phyloP scores from a whole-genome alignment of 225 moss, liverwort and hornwort species.

The Antitrichia curtipendula region DNA sequence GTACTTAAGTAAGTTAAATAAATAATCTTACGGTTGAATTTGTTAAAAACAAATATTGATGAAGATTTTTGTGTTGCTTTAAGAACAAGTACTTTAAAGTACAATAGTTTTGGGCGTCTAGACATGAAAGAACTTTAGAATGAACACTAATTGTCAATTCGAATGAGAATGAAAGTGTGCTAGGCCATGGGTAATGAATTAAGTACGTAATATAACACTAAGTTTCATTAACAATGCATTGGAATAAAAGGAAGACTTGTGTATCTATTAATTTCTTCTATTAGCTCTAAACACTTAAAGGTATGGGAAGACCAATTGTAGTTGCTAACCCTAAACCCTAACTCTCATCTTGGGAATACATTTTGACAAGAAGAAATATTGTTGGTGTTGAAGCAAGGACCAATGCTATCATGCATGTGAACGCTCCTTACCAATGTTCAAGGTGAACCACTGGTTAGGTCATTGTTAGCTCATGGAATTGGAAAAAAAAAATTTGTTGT shows the following conservation, averaged over 20 bases:
- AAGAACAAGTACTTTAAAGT: fast-evolving
- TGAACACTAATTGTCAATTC: not conserved
- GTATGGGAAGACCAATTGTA: not conserved
- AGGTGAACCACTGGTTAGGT: fast-evolving
- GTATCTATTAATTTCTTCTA: not conserved
- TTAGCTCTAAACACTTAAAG: not conserved
- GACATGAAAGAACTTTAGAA: not conserved
- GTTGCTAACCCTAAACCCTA: not conserved
- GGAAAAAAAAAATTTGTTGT: no score
- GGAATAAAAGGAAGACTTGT: not conserved
- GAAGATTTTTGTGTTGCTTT: not conserved
- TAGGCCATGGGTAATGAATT: not conserved
- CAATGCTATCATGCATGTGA: not conserved
- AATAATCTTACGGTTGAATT: fast-evolving
- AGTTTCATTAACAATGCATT: not conserved
- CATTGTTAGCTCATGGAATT: no score
- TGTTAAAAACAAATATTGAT: not conserved
- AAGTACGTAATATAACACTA: fast-evolving
- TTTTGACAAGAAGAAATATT: not conserved
- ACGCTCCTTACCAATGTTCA: not conserved
- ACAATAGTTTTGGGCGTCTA: no score
- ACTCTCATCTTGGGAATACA: no score
- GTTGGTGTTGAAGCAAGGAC: not conserved
- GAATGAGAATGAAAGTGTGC: not conserved
- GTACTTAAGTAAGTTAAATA: not conserved